phyloP scores from a whole-genome alignment of 2,329 filamentous ascomycete genomes.

The Mycosphaerella sp. region DNA sequence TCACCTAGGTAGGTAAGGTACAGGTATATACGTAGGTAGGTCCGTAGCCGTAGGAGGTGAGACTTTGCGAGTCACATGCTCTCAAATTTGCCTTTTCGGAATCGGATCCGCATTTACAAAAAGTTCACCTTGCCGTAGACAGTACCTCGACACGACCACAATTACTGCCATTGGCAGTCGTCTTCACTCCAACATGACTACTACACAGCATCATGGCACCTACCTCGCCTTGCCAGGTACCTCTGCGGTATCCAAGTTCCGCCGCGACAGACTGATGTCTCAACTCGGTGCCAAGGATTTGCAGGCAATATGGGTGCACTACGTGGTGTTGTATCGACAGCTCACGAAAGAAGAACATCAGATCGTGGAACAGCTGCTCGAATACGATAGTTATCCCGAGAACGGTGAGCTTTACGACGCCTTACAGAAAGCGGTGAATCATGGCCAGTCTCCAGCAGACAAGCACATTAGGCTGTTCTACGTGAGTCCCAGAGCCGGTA shows the following conservation, averaged over 20 bases:
- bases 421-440: constrained; percentile 43
- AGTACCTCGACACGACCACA: not conserved
- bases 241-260: constrained; percentile 50
- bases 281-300: constrained; percentile 43
- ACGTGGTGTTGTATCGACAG: constrained; percentile 41
- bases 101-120: not conserved
- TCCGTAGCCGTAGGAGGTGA: too few relatives aligned
- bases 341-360: constrained; percentile 42
- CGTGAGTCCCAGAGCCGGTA: constrained; percentile 71
- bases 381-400: constrained; percentile 52
- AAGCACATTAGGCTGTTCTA: constrained; percentile 56
- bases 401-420: constrained; percentile 41
- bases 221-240: constrained; percentile 47
- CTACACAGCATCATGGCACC: constrained; percentile 5
- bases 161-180: constrained; percentile 16
- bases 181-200: constrained; percentile 8
- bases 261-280: constrained; percentile 41
- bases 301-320: constrained; percentile 48
- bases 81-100: too few relatives aligned
- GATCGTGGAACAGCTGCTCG: constrained; percentile 53
- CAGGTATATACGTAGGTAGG: too few relatives aligned
- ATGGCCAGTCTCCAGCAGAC: constrained; percentile 46
- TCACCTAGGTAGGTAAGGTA: not conserved
- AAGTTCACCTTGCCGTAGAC: not conserved
- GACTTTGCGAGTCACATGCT: not conserved